Evolutionary conservation across 495 filamentous ascomycete genomes (phyloP).

Genomic region (Aspergillus bertholletiae): DNA sequence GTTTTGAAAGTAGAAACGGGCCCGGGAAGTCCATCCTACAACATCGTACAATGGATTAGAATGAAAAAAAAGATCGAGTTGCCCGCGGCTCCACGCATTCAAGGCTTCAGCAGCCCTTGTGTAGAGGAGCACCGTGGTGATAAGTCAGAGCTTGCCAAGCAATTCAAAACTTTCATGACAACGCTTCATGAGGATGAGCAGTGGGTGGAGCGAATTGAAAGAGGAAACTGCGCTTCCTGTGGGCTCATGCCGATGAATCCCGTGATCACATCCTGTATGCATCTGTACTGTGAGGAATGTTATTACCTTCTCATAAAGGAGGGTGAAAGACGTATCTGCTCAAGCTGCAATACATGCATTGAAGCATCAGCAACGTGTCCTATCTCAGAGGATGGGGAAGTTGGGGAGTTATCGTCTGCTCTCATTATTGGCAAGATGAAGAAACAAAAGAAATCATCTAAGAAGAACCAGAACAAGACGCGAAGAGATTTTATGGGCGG

Average conservation of each 20-base stretch:
- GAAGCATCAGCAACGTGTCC: constrained; percentile 8
- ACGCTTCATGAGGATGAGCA: constrained; percentile 20
- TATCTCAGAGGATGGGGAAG: background rate
- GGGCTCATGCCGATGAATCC: constrained; percentile 18
- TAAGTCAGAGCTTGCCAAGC: background rate
- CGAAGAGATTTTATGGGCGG: background rate
- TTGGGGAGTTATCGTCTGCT: background rate
- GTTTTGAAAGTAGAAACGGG: constrained; percentile 6
- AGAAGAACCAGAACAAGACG: background rate
- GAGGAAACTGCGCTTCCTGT: constrained; percentile 37
- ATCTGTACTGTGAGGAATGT: constrained; percentile 48
- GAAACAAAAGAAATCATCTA: constrained; percentile 7
- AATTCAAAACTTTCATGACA: constrained; percentile 29
- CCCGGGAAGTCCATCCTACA: constrained; percentile 2
- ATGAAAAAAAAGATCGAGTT: background rate
- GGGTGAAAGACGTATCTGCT: constrained; percentile 15
- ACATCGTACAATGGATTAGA: constrained; percentile 9
- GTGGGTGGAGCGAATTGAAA: constrained; percentile 24
- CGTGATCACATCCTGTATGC: constrained; percentile 42
- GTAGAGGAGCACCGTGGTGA: constrained; percentile 4
- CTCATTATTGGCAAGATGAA: background rate
- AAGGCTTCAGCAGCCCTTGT: background rate
- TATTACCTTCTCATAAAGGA: constrained; percentile 23
- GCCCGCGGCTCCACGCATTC: background rate
- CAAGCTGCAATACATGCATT: constrained; percentile 15